phyloP scores from a whole-genome alignment of 371 early-diverging fungal species.

The Lichtheimia corymbifera region DNA sequence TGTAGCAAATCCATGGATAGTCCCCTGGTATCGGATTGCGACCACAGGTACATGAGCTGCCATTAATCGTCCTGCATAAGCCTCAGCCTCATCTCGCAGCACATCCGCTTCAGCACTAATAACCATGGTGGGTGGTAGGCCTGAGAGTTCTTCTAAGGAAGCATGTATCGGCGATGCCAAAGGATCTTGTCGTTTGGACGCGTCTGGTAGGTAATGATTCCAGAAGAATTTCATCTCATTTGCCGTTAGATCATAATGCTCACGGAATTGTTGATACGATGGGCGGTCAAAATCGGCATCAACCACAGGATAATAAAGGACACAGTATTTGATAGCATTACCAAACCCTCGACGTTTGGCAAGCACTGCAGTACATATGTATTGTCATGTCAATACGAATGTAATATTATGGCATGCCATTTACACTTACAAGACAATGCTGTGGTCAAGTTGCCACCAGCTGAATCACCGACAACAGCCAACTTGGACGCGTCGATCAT shows the following conservation, averaged over 20 bases:
- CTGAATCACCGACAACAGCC: constrained; percentile 35
- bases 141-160: constrained; percentile 24
- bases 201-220: background rate
- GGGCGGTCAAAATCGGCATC: constrained; percentile 12
- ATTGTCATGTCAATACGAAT: background rate
- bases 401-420: background rate
- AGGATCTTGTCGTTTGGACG: constrained; percentile 2
- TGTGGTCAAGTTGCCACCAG: constrained; percentile 38
- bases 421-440: constrained; percentile 23
- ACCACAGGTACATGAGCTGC: constrained; percentile 30
- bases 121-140: constrained; percentile 33
- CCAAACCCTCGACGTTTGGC: constrained; percentile 8
- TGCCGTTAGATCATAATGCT: background rate
- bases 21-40: constrained; percentile 14
- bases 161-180: constrained; percentile 20
- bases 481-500: constrained; percentile 23
- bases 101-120: constrained; percentile 37
- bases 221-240: constrained; percentile 5
- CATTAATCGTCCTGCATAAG: constrained; percentile 19
- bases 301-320: constrained; percentile 13
- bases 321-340: constrained; percentile 4
- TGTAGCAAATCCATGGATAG: background rate
- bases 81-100: constrained; percentile 36
- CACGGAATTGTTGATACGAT: constrained; percentile 1
- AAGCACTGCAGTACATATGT: constrained; percentile 10